phyloP scores from a whole-genome alignment of 441 rosid genomes.

The Isatis lusitanica region DNA sequence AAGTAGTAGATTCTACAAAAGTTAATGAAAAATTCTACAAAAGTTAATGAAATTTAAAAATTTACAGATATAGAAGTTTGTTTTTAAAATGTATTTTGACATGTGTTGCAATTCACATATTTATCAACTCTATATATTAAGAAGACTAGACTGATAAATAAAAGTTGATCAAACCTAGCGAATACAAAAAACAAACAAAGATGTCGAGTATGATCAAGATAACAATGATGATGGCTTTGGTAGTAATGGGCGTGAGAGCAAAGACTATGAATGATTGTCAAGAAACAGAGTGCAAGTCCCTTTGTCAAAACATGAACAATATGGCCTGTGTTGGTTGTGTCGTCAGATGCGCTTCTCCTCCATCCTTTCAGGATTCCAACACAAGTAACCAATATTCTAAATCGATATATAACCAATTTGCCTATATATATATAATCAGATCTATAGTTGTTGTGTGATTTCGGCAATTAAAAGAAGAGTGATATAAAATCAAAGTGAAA shows the following conservation, averaged over 20 bases:
- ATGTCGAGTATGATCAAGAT: not conserved
- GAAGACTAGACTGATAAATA: too few relatives aligned
- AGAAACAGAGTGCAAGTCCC: constrained; percentile 8
- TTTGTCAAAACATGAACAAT: not conserved
- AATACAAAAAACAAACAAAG: too few relatives aligned
- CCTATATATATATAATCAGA: not conserved
- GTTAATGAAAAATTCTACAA: too few relatives aligned
- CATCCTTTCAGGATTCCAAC: not conserved
- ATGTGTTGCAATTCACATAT: too few relatives aligned
- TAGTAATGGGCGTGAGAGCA: constrained; percentile 1
- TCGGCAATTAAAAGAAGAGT: not conserved
- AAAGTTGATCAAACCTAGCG: too few relatives aligned
- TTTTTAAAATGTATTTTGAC: too few relatives aligned
- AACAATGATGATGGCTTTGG: constrained; percentile 10
- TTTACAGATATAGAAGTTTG: too few relatives aligned
- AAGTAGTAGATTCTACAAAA: too few relatives aligned
- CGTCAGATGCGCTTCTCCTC: not conserved
- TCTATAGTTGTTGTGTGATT: not conserved
- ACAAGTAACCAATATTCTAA: constrained; percentile 3
- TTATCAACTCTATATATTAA: too few relatives aligned
- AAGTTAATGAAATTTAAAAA: too few relatives aligned
- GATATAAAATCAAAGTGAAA: not conserved
- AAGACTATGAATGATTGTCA: not conserved
- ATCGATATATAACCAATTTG: not conserved
- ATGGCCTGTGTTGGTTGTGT: not conserved